Conservation (phyloP, 129 eudicot genomes). For the Lonicera japonica region DNA sequence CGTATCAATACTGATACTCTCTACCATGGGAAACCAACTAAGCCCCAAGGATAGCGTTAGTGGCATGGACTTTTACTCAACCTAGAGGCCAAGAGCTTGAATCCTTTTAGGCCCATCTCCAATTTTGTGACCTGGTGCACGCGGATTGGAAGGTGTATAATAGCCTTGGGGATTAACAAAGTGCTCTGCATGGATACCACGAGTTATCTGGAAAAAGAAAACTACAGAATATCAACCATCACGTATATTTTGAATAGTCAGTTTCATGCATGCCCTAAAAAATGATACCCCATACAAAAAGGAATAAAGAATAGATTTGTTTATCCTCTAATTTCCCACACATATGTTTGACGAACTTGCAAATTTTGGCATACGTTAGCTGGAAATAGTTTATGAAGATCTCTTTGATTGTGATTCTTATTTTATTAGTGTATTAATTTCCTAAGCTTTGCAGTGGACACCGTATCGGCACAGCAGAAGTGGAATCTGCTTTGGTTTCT, state of each 20-base stretch:
- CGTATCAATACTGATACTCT: background rate
- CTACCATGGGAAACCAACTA: background rate
- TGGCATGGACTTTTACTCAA: too few relatives aligned
- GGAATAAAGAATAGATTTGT: background rate
- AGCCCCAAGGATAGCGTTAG: too few relatives aligned
- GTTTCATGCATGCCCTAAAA: background rate
- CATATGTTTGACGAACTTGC: constrained; percentile 2
- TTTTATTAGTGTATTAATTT: background rate
- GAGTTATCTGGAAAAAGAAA: too few relatives aligned
- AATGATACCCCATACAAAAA: background rate
- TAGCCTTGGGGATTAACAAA: too few relatives aligned
- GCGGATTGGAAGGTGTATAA: too few relatives aligned
- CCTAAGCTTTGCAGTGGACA: constrained; percentile 66
- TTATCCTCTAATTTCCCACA: background rate
- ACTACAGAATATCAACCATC: too few relatives aligned
- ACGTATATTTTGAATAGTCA: background rate
- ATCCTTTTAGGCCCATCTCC: too few relatives aligned
- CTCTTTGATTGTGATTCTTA: background rate
- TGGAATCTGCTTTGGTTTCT: constrained; percentile 93
- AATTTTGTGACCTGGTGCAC: too few relatives aligned
- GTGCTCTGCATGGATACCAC: too few relatives aligned
- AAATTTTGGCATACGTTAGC: background rate
- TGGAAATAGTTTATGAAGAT: background rate
- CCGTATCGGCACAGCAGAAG: constrained; percentile 99
- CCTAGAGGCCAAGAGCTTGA: too few relatives aligned